A percentile compares a stretch with the other conserved stretches of the same genome.
phyloP scores from a whole-genome alignment of 176 grass and related monocot genomes.

The Chrysopogon serrulatus region DNA sequence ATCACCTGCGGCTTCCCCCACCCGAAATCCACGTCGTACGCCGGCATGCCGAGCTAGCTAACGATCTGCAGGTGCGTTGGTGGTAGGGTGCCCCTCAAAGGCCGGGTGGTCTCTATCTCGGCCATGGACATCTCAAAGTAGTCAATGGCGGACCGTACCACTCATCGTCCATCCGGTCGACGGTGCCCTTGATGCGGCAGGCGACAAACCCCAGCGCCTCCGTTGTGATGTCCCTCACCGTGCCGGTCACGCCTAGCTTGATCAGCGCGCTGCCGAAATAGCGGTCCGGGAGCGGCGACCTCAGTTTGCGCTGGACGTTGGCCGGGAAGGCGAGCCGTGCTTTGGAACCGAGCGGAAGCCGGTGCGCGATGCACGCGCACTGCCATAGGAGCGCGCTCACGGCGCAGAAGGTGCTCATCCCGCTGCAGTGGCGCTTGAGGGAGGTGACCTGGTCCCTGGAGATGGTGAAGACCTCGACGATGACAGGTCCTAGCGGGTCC shows the following conservation, averaged over 20 bases:
- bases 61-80: constrained; percentile 16
- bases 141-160: constrained; percentile 35
- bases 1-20: constrained; percentile 24
- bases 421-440: constrained; percentile 8
- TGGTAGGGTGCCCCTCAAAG: background rate
- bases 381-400: constrained; percentile 31
- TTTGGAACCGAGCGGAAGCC: background rate
- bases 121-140: constrained; percentile 23
- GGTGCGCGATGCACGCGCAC: constrained; percentile 20
- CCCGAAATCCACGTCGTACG: too few relatives aligned
- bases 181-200: background rate
- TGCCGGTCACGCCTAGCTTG: background rate
- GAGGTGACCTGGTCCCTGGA: too few relatives aligned
- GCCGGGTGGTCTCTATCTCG: background rate
- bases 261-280: constrained; percentile 39
- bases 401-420: constrained; percentile 23
- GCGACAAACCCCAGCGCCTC: constrained; percentile 11
- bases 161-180: constrained; percentile 13
- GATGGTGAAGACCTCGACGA: background rate
- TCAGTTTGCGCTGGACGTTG: constrained; percentile 21
- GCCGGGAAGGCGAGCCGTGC: constrained; percentile 18
- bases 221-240: background rate
- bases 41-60: constrained; percentile 43
- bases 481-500: background rate
- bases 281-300: constrained; percentile 11